Conservation (phyloP, 495 filamentous ascomycete species). For the Aspergillus mulundensis region DNA sequence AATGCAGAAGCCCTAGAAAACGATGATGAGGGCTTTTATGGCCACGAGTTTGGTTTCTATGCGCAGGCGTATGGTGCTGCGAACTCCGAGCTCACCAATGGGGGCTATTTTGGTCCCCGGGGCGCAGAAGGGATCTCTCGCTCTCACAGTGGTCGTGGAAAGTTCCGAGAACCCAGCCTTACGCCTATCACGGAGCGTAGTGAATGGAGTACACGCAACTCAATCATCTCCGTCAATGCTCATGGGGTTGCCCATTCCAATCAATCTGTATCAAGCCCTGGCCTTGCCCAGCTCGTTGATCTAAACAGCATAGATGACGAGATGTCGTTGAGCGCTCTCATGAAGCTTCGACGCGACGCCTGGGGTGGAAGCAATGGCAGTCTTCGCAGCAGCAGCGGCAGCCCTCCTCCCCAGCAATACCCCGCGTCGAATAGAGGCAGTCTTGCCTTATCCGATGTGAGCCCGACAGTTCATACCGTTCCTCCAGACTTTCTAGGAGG, state of each 20-base stretch:
- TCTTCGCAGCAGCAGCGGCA: conserved; percentile 60
- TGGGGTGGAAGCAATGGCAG: conserved; percentile 81
- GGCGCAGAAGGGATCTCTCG: conserved; percentile 59
- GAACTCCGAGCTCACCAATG: conserved; percentile 58
- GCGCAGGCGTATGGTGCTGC: conserved; percentile 53
- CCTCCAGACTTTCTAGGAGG: conserved; percentile 21
- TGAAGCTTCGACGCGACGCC: conserved; percentile 67
- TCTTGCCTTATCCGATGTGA: conserved; percentile 36
- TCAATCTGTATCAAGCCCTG: conserved; percentile 51
- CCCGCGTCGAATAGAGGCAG: conserved; percentile 34
- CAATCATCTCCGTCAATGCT: conserved; percentile 68
- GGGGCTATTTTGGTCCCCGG: conserved; percentile 85
- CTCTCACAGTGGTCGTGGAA: conserved; percentile 64
- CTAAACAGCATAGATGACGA: conserved; percentile 65
- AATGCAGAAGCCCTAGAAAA: conserved; percentile 91
- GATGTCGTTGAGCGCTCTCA: conserved; percentile 65
- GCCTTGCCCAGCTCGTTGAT: conserved; percentile 67
- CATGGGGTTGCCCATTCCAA: conserved; percentile 45
- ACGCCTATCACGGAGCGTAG: conserved; percentile 96
- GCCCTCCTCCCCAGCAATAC: conserved; percentile 43
- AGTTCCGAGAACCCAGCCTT: conserved; percentile 79
- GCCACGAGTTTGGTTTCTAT: conserved; percentile 97
- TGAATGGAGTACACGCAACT: conserved; percentile 93
- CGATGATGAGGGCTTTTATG: conserved; percentile 90
- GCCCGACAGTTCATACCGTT: conserved; percentile 25